Base-by-base conservation (phyloP, 192 early-diverging fungal genomes). In the Backusella psychrophila region DNA sequence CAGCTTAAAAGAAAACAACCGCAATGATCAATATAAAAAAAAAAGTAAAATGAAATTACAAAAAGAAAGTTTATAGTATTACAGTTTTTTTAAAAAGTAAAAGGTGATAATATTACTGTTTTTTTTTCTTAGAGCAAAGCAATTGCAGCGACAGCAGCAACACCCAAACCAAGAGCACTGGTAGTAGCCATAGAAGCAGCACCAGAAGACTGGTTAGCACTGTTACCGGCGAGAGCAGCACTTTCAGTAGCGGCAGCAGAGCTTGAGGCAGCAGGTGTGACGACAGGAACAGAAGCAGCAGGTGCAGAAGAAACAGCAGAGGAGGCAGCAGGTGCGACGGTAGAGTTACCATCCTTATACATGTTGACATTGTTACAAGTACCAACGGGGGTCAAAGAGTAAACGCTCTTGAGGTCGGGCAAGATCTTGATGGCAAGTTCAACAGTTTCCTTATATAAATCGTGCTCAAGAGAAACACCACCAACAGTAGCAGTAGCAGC, bases 401-500 rank as follows among this genome's bases (percentile, higher is more conserved):
- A 85, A 14, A 77, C 72, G 3, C 71, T 78, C 35, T 80, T 52
- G 39, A 83, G 72, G 14, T 68, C 74, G 23, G 84, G 84, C 26
- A 85, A 23, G 39, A 84, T 36, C 38, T 77, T 73, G 63, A 84
- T 80, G 34, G 82, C 86, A 76, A 77, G 75, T 31, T 80, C 73
- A 34, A 87, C 81, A 12, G 84, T 83, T 34, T 69, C 72, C 3
- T 77, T 29, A 38, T 87, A 87, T 2, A 86, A 68, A 73, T 89
- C 86, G 56, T 89, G 88, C 77, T 89, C 81, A 52, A 89, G 81
- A 17, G 84, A 87, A 46, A 88, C 81, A 71, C 85, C 82, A 65
- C 87, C 87, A 29, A 73, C 73, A 68, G 46, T 41, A 52, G 77
- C 72, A 23, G 77, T 77, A n/a, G 75, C 12, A 41, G 82, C 83